phyloP scores from a whole-genome alignment of 208 protist genomes.

The Trypanosoma congolense region DNA sequence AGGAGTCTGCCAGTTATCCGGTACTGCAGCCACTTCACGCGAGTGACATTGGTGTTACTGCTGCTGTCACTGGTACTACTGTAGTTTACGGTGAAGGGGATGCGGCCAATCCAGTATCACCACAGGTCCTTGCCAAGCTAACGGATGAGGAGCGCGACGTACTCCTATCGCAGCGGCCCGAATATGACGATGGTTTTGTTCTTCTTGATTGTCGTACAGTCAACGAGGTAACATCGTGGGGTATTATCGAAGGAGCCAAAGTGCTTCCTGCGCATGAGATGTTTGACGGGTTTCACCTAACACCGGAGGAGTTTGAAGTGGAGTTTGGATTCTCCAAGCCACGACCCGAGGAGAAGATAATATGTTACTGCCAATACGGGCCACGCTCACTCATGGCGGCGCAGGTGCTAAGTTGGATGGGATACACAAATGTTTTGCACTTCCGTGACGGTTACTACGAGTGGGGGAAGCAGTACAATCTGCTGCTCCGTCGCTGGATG shows the following conservation, averaged over 20 bases:
- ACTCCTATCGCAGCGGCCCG: constrained; percentile 44
- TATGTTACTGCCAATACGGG: constrained; percentile 83
- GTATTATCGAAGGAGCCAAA: constrained; percentile 80
- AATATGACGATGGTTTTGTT: constrained; percentile 76
- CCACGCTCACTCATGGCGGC: constrained; percentile 77
- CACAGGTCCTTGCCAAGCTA: constrained; percentile 38
- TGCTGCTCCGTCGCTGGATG: constrained; percentile 76
- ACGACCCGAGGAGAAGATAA: constrained; percentile 56
- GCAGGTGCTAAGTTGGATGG: constrained; percentile 82
- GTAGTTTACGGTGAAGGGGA: too few species aligned
- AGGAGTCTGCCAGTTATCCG: constrained; percentile 31
- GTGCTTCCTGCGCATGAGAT: constrained; percentile 78
- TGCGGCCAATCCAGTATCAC: constrained; percentile 31
- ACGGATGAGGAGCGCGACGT: constrained; percentile 42
- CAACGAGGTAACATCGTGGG: constrained; percentile 81
- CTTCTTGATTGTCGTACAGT: constrained; percentile 79
- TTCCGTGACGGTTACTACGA: constrained; percentile 81
- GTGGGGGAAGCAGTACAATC: constrained; percentile 83
- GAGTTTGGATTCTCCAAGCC: constrained; percentile 78
- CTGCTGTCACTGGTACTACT: constrained; percentile 8
- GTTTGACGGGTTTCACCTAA: constrained; percentile 77
- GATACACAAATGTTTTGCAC: constrained; percentile 71
- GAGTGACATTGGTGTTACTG: constrained; percentile 13
- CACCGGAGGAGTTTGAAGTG: constrained; percentile 57
- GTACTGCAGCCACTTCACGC: constrained; percentile 29